These are phyloP conservation scores for Pogostemon cablin DNA, from an alignment of 257 asterid species.

Conservation along the genomic window DNA sequence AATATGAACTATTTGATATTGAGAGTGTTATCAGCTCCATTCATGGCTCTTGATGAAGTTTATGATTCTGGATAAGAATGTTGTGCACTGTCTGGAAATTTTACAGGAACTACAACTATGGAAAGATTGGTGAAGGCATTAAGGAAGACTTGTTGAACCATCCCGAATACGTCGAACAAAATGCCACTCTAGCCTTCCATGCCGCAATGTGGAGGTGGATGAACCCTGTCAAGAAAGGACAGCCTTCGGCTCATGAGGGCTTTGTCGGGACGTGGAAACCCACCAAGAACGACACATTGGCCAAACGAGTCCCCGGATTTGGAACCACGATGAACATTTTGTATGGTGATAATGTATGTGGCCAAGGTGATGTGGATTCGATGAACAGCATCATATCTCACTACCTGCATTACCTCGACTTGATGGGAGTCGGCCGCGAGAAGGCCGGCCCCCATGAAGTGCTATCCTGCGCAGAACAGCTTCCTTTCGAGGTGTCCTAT, in stretches of 20 bases:
- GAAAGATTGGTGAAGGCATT: slow-evolving; percentile 61
- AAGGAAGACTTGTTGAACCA: slow-evolving; percentile 78
- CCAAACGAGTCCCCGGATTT: slow-evolving; percentile 73
- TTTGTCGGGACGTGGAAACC: slow-evolving; percentile 86
- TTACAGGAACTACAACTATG: slow-evolving; percentile 78
- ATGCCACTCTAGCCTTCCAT: slow-evolving; percentile 87
- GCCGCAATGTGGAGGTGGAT: slow-evolving; percentile 86
- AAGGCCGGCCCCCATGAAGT: slow-evolving; percentile 71
- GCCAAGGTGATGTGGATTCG: slow-evolving; percentile 74
- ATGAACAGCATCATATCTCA: slow-evolving; percentile 79
- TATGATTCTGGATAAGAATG: neutral
- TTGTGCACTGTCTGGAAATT: neutral
- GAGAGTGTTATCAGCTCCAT: neutral
- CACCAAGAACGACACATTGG: slow-evolving; percentile 78
- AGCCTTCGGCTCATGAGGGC: slow-evolving; percentile 80
- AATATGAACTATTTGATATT: too few species aligned
- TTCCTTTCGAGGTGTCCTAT: slow-evolving; percentile 54
- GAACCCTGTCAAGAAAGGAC: slow-evolving; percentile 68
- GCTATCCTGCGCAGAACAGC: slow-evolving; percentile 76
- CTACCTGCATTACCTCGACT: slow-evolving; percentile 70
- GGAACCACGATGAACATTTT: slow-evolving; percentile 86
- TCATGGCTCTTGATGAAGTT: neutral
- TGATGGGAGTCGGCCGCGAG: slow-evolving; percentile 81
- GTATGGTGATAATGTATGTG: slow-evolving; percentile 71
- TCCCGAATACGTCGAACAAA: slow-evolving; percentile 90